phyloP scores from a whole-genome alignment of 148 eudicot genomes.

The Suaeda aralocaspica region DNA sequence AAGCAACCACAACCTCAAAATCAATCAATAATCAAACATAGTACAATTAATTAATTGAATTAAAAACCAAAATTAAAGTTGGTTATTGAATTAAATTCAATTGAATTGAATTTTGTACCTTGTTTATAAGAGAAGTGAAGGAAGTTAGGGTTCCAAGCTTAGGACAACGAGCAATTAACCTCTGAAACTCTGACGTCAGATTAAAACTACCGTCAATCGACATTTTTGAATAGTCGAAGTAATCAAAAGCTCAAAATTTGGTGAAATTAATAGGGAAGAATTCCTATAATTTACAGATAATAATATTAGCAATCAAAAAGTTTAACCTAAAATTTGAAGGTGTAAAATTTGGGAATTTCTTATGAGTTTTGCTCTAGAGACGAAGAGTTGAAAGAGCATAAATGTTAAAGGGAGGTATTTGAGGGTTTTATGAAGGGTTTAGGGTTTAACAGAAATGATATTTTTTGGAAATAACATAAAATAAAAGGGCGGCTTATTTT shows the following conservation, averaged over 20 bases:
- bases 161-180: conserved; percentile 62
- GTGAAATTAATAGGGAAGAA: too few relatives aligned
- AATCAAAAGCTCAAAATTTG: too few relatives aligned
- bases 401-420: neutral
- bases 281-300: too few relatives aligned
- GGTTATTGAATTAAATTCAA: neutral
- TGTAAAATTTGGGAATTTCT: neutral
- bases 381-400: too few relatives aligned
- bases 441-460: conserved; percentile 22
- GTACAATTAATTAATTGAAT: too few relatives aligned
- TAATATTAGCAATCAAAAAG: neutral
- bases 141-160: conserved; percentile 32
- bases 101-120: too few relatives aligned
- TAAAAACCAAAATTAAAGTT: neutral
- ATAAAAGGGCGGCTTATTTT: neutral
- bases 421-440: conserved; percentile 3
- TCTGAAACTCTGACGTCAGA: conserved; percentile 44
- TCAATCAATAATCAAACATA: conserved; percentile 15
- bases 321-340: too few relatives aligned
- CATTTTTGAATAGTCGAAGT: conserved; percentile 4
- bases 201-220: conserved; percentile 44
- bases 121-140: conserved; percentile 28
- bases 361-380: neutral
- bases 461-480: too few relatives aligned
- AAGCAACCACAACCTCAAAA: conserved; percentile 13